A percentile compares a stretch with the other conserved stretches of the same genome.
Conservation (phyloP, 805 yeast species). For the Hanseniaspora guilliermondii region DNA sequence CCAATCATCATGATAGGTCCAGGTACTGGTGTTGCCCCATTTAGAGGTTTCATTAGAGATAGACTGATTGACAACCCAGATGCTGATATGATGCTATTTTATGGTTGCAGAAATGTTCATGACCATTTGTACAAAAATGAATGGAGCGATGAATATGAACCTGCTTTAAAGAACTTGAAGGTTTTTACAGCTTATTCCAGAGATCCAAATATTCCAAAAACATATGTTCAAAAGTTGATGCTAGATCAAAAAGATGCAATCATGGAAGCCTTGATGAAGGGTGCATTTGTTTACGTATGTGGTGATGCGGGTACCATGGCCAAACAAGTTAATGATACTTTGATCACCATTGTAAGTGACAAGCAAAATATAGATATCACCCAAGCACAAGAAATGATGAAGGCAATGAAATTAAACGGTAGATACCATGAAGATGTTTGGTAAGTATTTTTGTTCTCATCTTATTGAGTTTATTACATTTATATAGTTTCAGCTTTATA, state of each 20-base stretch:
- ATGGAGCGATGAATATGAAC: conserved; percentile 61
- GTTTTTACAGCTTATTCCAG: conserved; percentile 80
- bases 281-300: conserved; percentile 88
- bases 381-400: conserved; percentile 64
- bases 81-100: conserved; percentile 69
- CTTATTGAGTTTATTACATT: not conserved
- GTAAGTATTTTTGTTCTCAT: no score
- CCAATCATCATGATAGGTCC: conserved; percentile 94
- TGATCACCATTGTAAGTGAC: conserved; percentile 48
- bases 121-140: conserved; percentile 82
- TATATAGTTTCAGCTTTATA: not conserved
- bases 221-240: conserved; percentile 77
- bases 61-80: conserved; percentile 44
- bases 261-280: conserved; percentile 40
- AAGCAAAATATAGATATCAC: conserved; percentile 52
- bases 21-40: conserved; percentile 98
- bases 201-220: conserved; percentile 41
- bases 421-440: conserved; percentile 96
- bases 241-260: conserved; percentile 37
- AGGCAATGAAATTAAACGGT: conserved; percentile 68
- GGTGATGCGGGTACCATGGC: conserved; percentile 97
- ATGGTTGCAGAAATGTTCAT: conserved; percentile 76
- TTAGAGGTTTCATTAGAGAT: conserved; percentile 89
- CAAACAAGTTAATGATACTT: conserved; percentile 69
- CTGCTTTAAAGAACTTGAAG: conserved; percentile 47